Conservation (phyloP, 495 filamentous ascomycete species). For the Talaromyces proteolyticus region DNA sequence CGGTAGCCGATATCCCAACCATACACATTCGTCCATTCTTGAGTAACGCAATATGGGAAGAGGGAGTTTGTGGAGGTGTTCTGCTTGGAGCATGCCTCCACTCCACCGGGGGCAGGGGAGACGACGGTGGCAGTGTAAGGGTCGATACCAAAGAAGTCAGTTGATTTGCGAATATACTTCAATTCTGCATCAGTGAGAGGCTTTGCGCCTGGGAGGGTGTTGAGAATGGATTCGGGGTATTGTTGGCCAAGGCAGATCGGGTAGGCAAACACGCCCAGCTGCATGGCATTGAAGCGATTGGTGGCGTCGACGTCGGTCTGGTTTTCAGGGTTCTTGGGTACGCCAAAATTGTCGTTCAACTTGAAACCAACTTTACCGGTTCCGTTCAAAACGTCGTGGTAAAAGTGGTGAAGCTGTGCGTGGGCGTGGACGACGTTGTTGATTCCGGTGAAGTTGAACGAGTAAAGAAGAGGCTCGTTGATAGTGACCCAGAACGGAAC, state of each 20-base stretch:
- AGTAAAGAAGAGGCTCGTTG: constrained; percentile 35
- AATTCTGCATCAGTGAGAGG: constrained; percentile 28
- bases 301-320: constrained; percentile 26
- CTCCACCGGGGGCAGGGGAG: constrained; percentile 25
- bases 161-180: constrained; percentile 22
- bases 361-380: constrained; percentile 35
- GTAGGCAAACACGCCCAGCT: constrained; percentile 30
- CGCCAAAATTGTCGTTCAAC: constrained; percentile 35
- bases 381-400: constrained; percentile 30
- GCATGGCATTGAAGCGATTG: constrained; percentile 32
- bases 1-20: constrained; percentile 38
- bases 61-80: constrained; percentile 16
- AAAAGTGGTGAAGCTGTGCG: constrained; percentile 32
- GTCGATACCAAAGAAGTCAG: constrained; percentile 42
- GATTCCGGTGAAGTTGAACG: constrained; percentile 22
- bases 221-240: constrained; percentile 27
- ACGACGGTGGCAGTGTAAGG: constrained; percentile 39
- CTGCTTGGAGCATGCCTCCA: constrained; percentile 28
- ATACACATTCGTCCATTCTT: constrained; percentile 24
- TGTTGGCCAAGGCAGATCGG: constrained; percentile 36
- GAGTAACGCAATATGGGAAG: constrained; percentile 34
- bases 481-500: constrained; percentile 42
- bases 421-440: constrained; percentile 33
- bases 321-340: constrained; percentile 29
- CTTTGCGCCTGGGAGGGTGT: constrained; percentile 18